A percentile compares a stretch with the other conserved stretches of the same genome.
phyloP scores from a whole-genome alignment of 208 protist genomes.

The Crithidia brevicula region DNA sequence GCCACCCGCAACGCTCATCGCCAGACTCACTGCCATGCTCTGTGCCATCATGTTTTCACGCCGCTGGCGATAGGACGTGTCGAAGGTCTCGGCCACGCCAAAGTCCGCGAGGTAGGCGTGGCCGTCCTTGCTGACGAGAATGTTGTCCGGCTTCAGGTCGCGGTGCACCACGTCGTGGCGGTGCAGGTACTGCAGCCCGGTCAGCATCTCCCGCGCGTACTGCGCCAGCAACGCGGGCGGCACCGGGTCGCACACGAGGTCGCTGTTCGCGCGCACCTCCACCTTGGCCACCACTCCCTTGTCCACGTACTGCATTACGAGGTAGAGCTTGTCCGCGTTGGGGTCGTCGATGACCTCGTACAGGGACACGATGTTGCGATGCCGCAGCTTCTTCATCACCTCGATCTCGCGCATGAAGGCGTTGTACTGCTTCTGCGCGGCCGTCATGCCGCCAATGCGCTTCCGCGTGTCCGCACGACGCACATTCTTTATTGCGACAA shows the following conservation, averaged over 20 bases:
- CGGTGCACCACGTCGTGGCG: slow-evolving; percentile 76
- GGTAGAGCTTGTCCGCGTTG: slow-evolving; percentile 81
- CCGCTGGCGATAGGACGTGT: slow-evolving; percentile 33
- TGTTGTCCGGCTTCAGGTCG: slow-evolving; percentile 89
- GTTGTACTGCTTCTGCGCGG: slow-evolving; percentile 40
- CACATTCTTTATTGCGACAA: slow-evolving; percentile 76
- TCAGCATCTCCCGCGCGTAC: slow-evolving; percentile 63
- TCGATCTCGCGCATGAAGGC: slow-evolving; percentile 87
- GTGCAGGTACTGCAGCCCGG: slow-evolving; percentile 72
- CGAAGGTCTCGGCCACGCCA: slow-evolving; percentile 76
- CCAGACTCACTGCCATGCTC: slow-evolving; percentile 56
- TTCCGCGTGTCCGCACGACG: slow-evolving; percentile 47
- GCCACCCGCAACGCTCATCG: slow-evolving; percentile 39
- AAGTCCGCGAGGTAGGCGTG: slow-evolving; percentile 79
- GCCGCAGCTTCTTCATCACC: slow-evolving; percentile 95
- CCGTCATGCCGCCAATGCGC: slow-evolving; percentile 33
- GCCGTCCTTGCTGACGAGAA: slow-evolving; percentile 62
- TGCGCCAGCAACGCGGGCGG: slow-evolving; percentile 36
- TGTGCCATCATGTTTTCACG: slow-evolving; percentile 52
- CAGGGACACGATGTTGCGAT: slow-evolving; percentile 94
- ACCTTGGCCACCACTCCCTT: slow-evolving; percentile 59
- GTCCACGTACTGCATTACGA: slow-evolving; percentile 93
- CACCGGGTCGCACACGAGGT: slow-evolving; percentile 55
- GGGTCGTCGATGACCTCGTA: slow-evolving; percentile 97
- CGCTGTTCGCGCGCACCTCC: slow-evolving; percentile 21